Evolutionary conservation across 2,329 filamentous ascomycete species (phyloP), one percentile per base, ranked within the genome.

Genomic region (Xylariaceae sp.): DNA sequence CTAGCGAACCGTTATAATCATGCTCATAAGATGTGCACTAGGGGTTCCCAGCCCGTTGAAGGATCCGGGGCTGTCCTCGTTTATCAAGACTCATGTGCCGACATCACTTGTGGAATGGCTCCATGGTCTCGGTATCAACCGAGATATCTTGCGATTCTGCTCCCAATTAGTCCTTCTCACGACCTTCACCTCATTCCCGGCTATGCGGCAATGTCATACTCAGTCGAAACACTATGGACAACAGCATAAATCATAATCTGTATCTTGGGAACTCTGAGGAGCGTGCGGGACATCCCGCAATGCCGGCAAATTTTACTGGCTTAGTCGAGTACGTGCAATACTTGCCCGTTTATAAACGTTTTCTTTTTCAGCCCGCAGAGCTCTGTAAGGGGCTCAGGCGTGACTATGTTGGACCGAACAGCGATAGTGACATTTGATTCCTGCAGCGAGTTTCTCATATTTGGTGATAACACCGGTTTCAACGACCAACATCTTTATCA

Each of bases 401-500:
- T 28, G 22, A 28, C 7, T 28, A 28, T 5, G 22, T 28, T 28
- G 7, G 4, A 5, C 22, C 7, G 22, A 7, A 28, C 22, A 28
- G 22, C 22, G 7, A 28, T 28, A 28, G 22, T 28, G 7, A 28
- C 22, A 28, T 28, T 28, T 4, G 22, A 28, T 28, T 28, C 7
- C 22, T 28, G 22, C 22, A 28, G 22, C 7, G 52, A 54, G 33
- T 54, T 54, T 31, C 34, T 54, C 10, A 40, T 54, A 48, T 54
- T 54, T 42, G 52, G 52, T 31, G 48, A 44, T n/a, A 45, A 45
- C 13, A n/a, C 44, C 16, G 45, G 52, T n/a, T 54, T 51, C 39
- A 19, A 51, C 38, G 31, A 47, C 36, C 48, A 54, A 31, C 33
- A 48, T 46, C 42, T 51, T 13, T 51, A 48, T 31, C 48, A 45